phyloP scores from a whole-genome alignment of 1,284 basidiomycete genomes.

The Peniophora sp. region DNA sequence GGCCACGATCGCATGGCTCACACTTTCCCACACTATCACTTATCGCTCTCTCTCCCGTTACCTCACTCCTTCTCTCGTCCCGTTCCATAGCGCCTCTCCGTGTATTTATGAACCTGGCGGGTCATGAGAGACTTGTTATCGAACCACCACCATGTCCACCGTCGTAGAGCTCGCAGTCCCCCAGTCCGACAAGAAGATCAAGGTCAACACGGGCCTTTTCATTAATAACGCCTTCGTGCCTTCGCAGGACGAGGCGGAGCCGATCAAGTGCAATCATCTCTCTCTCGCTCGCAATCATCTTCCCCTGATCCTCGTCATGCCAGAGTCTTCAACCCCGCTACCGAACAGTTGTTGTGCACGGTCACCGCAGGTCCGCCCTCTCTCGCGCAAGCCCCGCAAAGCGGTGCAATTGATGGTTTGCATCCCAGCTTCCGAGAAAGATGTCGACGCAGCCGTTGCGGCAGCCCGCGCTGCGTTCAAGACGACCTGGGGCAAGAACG shows the following conservation, averaged over 20 bases:
- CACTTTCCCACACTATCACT: background rate
- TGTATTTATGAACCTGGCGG: background rate
- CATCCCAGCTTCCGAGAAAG: slow-evolving; percentile 54
- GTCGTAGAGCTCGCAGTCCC: slow-evolving; percentile 19
- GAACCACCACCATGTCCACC: slow-evolving; percentile 11
- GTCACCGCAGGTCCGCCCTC: slow-evolving; percentile 52
- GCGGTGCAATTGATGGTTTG: slow-evolving; percentile 1
- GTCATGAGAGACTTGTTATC: background rate
- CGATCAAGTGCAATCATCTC: slow-evolving; percentile 40
- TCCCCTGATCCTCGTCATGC: slow-evolving; percentile 6
- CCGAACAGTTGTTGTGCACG: slow-evolving; percentile 62
- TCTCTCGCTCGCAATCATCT: slow-evolving; percentile 6
- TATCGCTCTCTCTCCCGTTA: background rate
- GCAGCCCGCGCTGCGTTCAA: slow-evolving; percentile 83
- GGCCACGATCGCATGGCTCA: background rate
- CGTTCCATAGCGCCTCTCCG: background rate
- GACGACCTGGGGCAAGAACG: slow-evolving; percentile 85
- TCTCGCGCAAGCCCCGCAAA: background rate
- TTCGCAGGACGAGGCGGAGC: slow-evolving; percentile 53
- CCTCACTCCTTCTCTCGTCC: background rate
- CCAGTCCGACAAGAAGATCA: slow-evolving; percentile 40
- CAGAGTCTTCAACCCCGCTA: slow-evolving; percentile 67
- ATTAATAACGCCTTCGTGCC: slow-evolving; percentile 85
- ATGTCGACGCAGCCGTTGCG: slow-evolving; percentile 77
- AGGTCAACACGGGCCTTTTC: slow-evolving; percentile 78